Evolutionary conservation across 192 early-diverging fungal genomes (phyloP), one percentile per base, ranked within the genome.

Genomic region (Coemansia sp.): DNA sequence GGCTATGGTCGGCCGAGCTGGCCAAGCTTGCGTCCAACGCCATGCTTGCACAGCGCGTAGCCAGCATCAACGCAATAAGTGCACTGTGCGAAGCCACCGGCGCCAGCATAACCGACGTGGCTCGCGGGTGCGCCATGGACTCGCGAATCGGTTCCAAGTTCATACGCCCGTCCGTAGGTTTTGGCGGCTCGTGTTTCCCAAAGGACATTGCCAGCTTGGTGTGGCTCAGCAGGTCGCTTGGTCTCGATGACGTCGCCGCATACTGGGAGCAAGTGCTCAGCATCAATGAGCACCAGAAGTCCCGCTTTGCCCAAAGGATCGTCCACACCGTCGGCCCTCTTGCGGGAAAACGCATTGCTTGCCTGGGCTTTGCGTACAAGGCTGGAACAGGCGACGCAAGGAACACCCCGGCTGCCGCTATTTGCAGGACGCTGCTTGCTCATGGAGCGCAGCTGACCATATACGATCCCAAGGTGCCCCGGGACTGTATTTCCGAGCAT

Each of bases 161-260:
- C 78, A 81, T 98, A 64, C 92, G 92, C 71, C 91, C 95, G 10
- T 92, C 90, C 2, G 90, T 98, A 36, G 95, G 95, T 41, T 98
- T 98, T 73, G 95, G 95, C 70, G 95, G 95, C 21, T 91, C 90
- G 43, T 98, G 95, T 78, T 95, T 98, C 84, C 92, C 95, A 78
- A 98, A 98, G 75, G 95, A 98, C 75, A 90, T 98, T 53, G 81
- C 91, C 52, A 95, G 95, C 84, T 80, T 98, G 58, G 91, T 96
- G 20, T 98, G 94, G 81, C 85, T 98, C 60, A 88, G 89, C 48
- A 85, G 90, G 72, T 90, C 89, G 65, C 86, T 96, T 33, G 89
- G 89, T 62, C 82, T 98, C 56, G 90, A 89, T 39, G 93, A 96
- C 75, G 94, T 98, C 38, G 95, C 92, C 45, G 92, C 88, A 43